Conservation (phyloP, 805 yeast species). For the Saccharomycopsis sp. region DNA sequence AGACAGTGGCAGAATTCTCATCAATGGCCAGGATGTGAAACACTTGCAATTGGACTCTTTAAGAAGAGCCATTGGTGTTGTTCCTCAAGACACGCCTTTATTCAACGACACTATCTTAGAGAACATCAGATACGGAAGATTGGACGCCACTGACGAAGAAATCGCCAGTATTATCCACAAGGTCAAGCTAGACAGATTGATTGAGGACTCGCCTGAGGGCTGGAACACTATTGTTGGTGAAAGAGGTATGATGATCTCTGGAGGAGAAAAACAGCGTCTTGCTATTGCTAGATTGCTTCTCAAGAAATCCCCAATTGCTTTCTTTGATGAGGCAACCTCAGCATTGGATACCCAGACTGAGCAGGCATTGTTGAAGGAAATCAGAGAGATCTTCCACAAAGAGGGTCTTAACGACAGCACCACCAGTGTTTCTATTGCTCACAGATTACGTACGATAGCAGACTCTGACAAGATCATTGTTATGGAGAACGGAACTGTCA, state of each 20-base stretch:
- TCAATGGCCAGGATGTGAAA: constrained; percentile 85
- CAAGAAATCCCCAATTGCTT: constrained; percentile 82
- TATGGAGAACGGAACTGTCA: constrained; percentile 66
- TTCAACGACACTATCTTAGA: constrained; percentile 87
- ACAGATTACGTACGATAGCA: constrained; percentile 85
- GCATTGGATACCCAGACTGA: constrained; percentile 97
- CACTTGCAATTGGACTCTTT: constrained; percentile 69
- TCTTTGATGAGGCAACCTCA: constrained; percentile 95
- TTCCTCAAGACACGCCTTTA: constrained; percentile 95
- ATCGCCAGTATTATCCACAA: constrained; percentile 54
- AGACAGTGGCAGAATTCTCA: constrained; percentile 62
- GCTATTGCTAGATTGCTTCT: constrained; percentile 89
- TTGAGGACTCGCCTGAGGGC: constrained; percentile 76
- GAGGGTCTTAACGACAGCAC: constrained; percentile 25
- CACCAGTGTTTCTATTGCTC: constrained; percentile 91
- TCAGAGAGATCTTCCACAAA: constrained; percentile 55
- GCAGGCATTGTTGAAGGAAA: constrained; percentile 70
- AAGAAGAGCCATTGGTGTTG: constrained; percentile 76
- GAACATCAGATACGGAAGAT: constrained; percentile 79
- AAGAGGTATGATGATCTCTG: constrained; percentile 97
- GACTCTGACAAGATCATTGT: constrained; percentile 93
- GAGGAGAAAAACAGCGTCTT: constrained; percentile 96
- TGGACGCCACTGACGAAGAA: constrained; percentile 67
- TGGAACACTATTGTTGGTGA: constrained; percentile 87
- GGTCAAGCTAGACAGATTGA: constrained; percentile 61